Evolutionary conservation across 306 rosid genomes (phyloP).

Genomic region (Ammopiptanthus mongolicus): DNA sequence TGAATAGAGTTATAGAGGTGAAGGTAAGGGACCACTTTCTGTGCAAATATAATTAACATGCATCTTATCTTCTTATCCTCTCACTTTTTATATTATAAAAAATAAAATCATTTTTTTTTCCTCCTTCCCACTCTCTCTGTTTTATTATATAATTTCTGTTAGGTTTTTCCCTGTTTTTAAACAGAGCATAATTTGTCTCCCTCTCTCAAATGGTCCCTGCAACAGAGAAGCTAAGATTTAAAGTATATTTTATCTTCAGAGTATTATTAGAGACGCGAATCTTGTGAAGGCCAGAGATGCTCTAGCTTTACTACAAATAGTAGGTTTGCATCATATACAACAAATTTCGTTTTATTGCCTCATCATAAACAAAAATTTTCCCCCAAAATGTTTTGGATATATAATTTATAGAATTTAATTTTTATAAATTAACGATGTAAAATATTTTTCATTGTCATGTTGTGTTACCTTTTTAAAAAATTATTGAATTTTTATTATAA

Average conservation of each 20-base stretch:
- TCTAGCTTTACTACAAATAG: background rate
- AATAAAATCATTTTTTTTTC: background rate
- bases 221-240: conserved; percentile 25
- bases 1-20: background rate
- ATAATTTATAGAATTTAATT: background rate
- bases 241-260: background rate
- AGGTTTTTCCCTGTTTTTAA: conserved; percentile 7
- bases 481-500: too few species aligned
- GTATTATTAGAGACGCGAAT: background rate
- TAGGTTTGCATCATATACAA: background rate
- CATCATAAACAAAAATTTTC: background rate
- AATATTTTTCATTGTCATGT: background rate
- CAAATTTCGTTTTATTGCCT: background rate
- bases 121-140: background rate
- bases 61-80: conserved; percentile 42
- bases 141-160: background rate
- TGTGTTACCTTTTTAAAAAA: too few species aligned
- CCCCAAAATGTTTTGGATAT: background rate
- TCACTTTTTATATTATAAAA: conserved; percentile 5
- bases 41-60: conserved; percentile 19
- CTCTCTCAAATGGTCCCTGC: conserved; percentile 21
- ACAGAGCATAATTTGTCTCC: conserved; percentile 16
- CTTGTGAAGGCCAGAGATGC: background rate
- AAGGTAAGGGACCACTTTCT: conserved; percentile 46
- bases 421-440: background rate